Evolutionary conservation across 73 alveolate genomes (phyloP).

Genomic region (Symbiodinium pilosum): DNA sequence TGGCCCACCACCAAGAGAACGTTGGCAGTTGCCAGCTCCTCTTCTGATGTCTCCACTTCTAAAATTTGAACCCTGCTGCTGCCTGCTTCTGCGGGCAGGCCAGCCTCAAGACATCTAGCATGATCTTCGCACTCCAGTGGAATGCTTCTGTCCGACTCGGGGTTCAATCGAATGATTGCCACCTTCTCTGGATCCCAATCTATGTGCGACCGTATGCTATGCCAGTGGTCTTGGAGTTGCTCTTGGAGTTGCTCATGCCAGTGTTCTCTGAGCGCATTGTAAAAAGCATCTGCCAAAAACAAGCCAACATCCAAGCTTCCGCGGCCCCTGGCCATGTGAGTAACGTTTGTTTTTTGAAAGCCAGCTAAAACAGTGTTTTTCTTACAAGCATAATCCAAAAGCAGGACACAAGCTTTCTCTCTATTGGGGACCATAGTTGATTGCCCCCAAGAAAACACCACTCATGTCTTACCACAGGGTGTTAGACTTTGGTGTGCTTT

Average conservation of each 20-base stretch:
- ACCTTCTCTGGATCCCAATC: neutral
- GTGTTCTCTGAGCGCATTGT: neutral
- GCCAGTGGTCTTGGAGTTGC: neutral
- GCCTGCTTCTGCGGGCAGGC: neutral
- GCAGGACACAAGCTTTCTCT: no score
- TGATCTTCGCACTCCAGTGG: neutral
- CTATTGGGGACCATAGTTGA: no score
- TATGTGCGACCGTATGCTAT: neutral
- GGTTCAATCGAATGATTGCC: neutral
- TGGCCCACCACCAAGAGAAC: neutral
- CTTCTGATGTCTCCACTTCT: neutral
- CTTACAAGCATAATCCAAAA: no score
- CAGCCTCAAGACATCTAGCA: neutral
- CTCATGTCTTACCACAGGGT: no score
- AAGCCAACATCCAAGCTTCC: neutral
- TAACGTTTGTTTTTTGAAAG: no score
- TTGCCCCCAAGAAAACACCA: no score
- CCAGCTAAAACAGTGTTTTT: no score
- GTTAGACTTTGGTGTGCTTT: no score
- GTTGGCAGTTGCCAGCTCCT: neutral
- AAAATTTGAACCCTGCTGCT: neutral
- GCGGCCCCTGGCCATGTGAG: neutral
- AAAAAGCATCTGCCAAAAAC: neutral
- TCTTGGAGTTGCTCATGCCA: no score
- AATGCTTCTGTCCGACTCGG: neutral